Percentiles rank a stretch among this genome's conserved stretches.
phyloP scores from a whole-genome alignment of 192 early-diverging fungal genomes.

The Gonapodya prolifera region DNA sequence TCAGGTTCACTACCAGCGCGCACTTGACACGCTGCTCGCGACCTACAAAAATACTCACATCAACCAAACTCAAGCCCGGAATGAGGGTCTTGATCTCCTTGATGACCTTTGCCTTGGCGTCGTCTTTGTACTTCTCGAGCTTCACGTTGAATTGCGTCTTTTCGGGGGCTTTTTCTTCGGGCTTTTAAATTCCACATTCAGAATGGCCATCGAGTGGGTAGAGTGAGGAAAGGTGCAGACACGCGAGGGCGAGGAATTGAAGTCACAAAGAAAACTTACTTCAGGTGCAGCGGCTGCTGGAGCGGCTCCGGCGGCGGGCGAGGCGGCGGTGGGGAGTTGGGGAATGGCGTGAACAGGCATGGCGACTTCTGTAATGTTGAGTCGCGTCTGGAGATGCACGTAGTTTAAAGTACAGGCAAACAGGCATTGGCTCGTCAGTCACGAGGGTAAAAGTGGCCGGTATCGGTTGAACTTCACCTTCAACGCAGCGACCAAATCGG shows the following conservation, averaged over 20 bases:
- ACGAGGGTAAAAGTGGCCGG: not conserved
- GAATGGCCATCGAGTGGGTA: not conserved
- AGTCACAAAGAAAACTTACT: conserved; percentile 36
- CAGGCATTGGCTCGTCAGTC: conserved; percentile 12
- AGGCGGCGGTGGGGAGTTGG: conserved; percentile 37
- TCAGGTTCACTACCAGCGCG: too few species aligned
- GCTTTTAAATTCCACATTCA: conserved; percentile 7
- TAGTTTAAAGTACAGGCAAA: not conserved
- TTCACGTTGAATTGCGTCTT: conserved; percentile 94
- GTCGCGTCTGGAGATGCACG: conserved; percentile 36
- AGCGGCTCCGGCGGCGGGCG: conserved; percentile 59
- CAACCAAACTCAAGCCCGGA: conserved; percentile 89
- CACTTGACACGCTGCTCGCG: too few species aligned
- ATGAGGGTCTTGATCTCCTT: conserved; percentile 91
- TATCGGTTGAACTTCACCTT: conserved; percentile 52
- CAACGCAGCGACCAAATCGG: conserved; percentile 70
- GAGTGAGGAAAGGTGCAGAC: conserved; percentile 2
- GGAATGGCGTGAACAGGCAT: conserved; percentile 65
- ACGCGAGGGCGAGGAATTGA: not conserved
- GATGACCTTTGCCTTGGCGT: conserved; percentile 94
- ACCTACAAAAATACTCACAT: conserved; percentile 48
- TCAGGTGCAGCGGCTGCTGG: too few species aligned
- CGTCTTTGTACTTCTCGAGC: too few species aligned
- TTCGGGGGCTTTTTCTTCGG: conserved; percentile 74
- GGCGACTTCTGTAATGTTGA: conserved; percentile 87